A percentile compares a stretch with the other conserved stretches of the same genome.
phyloP scores from a whole-genome alignment of 169 alveolate species.

The Plasmodium gaboni region DNA sequence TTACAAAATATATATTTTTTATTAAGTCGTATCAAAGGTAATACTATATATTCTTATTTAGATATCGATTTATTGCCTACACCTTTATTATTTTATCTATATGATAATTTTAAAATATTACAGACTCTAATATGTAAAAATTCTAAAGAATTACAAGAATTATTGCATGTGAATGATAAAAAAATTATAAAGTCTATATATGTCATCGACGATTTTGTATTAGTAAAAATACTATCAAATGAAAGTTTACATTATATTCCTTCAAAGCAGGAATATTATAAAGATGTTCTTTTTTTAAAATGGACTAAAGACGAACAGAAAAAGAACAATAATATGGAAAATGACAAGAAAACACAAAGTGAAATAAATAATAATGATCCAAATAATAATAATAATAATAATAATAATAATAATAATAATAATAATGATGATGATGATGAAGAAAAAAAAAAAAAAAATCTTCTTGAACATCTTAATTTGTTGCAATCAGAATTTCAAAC shows the following conservation, averaged over 20 bases:
- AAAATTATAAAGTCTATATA: slow-evolving; percentile 40
- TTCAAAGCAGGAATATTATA: slow-evolving; percentile 43
- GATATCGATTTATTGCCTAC: slow-evolving; percentile 53
- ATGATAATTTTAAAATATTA: slow-evolving; percentile 55
- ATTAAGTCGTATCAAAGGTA: slow-evolving; percentile 31
- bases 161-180: slow-evolving; percentile 21
- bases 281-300: slow-evolving; percentile 12
- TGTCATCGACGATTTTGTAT: slow-evolving; percentile 54
- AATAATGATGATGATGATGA: background rate
- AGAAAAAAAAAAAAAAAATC: background rate
- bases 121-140: slow-evolving; percentile 62
- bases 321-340: background rate
- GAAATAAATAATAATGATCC: background rate
- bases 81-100: slow-evolving; percentile 42
- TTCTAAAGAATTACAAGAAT: slow-evolving; percentile 54
- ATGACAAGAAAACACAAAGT: background rate
- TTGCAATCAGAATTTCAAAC: slow-evolving; percentile 10
- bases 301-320: background rate
- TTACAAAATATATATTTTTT: slow-evolving; percentile 31
- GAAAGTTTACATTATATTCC: slow-evolving; percentile 63
- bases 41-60: slow-evolving; percentile 51
- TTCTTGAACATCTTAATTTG: background rate
- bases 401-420: too few species aligned
- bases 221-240: slow-evolving; percentile 39
- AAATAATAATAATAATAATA: background rate